Evolutionary conservation across 768 basidiomycete species (phyloP), one percentile per base, ranked within the genome.

Genomic region (Filobasidium floriforme): DNA sequence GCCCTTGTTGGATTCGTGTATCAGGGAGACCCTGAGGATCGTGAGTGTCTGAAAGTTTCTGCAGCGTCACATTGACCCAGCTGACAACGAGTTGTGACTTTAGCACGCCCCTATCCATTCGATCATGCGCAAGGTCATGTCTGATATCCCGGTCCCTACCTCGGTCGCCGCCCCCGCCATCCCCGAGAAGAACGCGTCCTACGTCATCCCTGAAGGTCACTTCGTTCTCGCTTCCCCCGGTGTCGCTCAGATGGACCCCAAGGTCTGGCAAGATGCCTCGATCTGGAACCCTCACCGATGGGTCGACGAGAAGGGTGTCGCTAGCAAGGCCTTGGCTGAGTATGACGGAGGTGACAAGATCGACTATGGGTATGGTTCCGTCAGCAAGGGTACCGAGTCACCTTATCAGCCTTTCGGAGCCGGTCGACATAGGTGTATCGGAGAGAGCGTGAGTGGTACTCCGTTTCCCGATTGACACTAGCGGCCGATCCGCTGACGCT

Each of bases 401-500:
- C 91, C 90, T 59, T 97, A 98, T 78, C 90, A 96, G 76, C 96
- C 96, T 1, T 99, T 99, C 73, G 96, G 96, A 68, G 94, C 96
- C 61, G 96, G 96, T 32, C 84, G 89, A 73, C 94, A 97, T 81
- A 83, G 93, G 70, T 98, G 90, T 78, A 93, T 97, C 68, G 90
- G 92, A 69, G 92, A 93, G 80, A 88, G 87, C 81, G 87, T 86
- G 55, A 67, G 69, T 65, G 37, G 24, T 44, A 28, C 1, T 1
- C n/a, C n/a, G 66, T 18, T 26, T 15, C 44, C 18, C 14, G 9
- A 22, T 22, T 44, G 6, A 24, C 14, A 4, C 14, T 26, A 5
- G 15, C 9, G 59, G 24, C 3, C 26, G 37, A 7, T 22, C 49
- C 71, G 70, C 62, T 74, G 71, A 68, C 68, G 69, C 15, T 70